These are phyloP conservation scores for Asterophora parasitica DNA, from an alignment of 768 basidiomycete species.

Conservation along the genomic window DNA sequence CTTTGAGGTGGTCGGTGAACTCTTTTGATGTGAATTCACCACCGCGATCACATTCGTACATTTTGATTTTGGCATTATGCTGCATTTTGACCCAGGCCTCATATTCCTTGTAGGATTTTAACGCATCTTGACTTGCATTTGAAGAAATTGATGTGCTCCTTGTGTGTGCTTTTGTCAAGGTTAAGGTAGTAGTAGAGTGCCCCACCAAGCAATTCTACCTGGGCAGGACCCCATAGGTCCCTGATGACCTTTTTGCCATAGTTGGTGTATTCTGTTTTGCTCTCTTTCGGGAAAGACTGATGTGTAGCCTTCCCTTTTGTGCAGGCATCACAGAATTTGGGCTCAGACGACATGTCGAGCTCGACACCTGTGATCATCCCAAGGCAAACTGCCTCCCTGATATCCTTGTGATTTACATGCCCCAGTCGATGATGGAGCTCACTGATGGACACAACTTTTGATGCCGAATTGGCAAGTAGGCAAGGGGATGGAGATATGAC, in stretches of 20 bases:
- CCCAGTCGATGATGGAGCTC: conserved; percentile 31
- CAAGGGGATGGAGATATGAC: conserved; percentile 3
- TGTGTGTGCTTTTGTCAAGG: conserved; percentile 14
- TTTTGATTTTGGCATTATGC: conserved; percentile 7
- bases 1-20: too few relatives aligned
- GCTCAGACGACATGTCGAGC: conserved; percentile 20
- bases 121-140: conserved; percentile 13
- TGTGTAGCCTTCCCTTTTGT: conserved; percentile 20
- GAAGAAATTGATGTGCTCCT: conserved; percentile 16
- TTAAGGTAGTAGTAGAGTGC: conserved; percentile 13
- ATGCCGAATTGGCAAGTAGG: conserved; percentile 8
- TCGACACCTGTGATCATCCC: conserved; percentile 19
- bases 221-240: conserved; percentile 25
- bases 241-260: conserved; percentile 18
- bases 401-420: conserved; percentile 24
- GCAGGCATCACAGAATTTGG: conserved; percentile 23
- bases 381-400: neutral
- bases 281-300: conserved; percentile 18
- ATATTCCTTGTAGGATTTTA: conserved; percentile 17
- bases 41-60: conserved; percentile 20
- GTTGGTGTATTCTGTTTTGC: conserved; percentile 10
- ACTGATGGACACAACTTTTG: conserved; percentile 17
- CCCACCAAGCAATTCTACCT: conserved; percentile 15
- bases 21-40: too few relatives aligned
- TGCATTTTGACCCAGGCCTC: conserved; percentile 22